Conservation (phyloP, 805 yeast genomes). For the Wickerhamiella vanderwaltii region DNA sequence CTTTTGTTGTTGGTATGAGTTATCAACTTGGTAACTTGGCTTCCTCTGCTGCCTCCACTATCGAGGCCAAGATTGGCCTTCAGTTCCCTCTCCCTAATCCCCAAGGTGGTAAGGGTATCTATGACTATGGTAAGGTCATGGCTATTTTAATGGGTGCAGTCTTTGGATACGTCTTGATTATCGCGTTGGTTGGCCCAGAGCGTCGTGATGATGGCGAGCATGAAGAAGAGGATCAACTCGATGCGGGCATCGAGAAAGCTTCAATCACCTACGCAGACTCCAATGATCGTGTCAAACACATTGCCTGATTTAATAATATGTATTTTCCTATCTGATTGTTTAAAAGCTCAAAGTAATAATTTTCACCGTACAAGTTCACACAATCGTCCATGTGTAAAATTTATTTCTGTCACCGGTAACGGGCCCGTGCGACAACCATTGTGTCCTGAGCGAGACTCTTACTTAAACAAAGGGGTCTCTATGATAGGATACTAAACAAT, state of each 20-base stretch:
- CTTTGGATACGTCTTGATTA: slow-evolving; percentile 38
- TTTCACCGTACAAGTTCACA: too few relatives aligned
- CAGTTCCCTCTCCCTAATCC: slow-evolving; percentile 40
- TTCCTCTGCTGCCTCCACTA: slow-evolving; percentile 58
- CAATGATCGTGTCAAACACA: neutral
- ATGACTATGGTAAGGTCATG: slow-evolving; percentile 62
- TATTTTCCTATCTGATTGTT: too few relatives aligned
- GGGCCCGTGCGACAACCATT: too few relatives aligned
- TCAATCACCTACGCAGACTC: neutral
- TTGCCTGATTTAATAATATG: neutral
- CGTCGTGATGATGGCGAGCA: slow-evolving; percentile 6
- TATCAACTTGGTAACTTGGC: slow-evolving; percentile 67
- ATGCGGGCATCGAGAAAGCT: slow-evolving; percentile 1
- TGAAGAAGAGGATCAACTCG: neutral
- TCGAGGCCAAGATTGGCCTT: slow-evolving; percentile 51
- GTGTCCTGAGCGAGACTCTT: too few relatives aligned
- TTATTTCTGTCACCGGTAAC: too few relatives aligned
- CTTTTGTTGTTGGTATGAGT: slow-evolving; percentile 48
- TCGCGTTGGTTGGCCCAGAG: slow-evolving; percentile 49
- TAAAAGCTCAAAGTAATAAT: too few relatives aligned
- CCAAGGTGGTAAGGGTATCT: slow-evolving; percentile 26
- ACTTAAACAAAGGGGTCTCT: too few relatives aligned
- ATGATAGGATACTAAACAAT: too few relatives aligned
- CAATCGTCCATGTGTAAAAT: too few relatives aligned
- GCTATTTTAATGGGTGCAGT: slow-evolving; percentile 57